Percentiles rank a stretch among this genome's conserved stretches.
Evolutionary conservation across 1,139 yeast genomes (phyloP).

Genomic region (Magnusiomyces paraingens): DNA sequence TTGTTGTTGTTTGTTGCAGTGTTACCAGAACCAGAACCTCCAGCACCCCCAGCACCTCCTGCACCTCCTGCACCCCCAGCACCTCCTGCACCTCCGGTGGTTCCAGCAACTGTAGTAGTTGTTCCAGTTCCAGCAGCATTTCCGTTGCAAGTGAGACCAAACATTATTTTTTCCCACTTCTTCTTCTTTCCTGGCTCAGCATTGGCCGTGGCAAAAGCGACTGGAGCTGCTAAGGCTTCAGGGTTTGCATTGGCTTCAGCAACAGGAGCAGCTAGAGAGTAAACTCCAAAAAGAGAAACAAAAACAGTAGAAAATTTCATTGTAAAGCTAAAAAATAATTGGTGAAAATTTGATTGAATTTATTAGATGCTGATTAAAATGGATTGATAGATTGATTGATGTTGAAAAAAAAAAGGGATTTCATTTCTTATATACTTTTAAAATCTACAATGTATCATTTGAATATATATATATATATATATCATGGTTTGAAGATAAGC

Average conservation of each 20-base stretch:
- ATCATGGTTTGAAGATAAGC: no score
- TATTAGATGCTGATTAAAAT: no score
- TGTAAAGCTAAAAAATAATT: neutral
- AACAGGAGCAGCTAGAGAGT: neutral
- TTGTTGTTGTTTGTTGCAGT: neutral
- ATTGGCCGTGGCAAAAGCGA: neutral
- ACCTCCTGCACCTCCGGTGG: neutral
- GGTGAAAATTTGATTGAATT: neutral
- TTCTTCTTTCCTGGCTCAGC: neutral
- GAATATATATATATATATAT: no score
- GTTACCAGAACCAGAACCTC: neutral
- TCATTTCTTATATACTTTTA: no score
- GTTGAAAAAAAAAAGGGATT: no score
- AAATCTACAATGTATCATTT: no score
- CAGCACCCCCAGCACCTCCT: neutral
- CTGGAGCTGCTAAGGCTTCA: neutral
- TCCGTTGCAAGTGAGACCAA: neutral
- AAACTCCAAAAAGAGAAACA: neutral
- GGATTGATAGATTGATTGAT: no score
- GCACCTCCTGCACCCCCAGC: neutral
- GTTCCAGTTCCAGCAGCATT: no score
- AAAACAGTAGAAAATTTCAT: conserved; percentile 1
- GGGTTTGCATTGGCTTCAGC: conserved; percentile 1
- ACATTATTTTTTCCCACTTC: neutral
- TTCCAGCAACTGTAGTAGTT: neutral